Base-by-base conservation (phyloP, 2,329 filamentous ascomycete genomes). In the Westerdykella sp. region DNA sequence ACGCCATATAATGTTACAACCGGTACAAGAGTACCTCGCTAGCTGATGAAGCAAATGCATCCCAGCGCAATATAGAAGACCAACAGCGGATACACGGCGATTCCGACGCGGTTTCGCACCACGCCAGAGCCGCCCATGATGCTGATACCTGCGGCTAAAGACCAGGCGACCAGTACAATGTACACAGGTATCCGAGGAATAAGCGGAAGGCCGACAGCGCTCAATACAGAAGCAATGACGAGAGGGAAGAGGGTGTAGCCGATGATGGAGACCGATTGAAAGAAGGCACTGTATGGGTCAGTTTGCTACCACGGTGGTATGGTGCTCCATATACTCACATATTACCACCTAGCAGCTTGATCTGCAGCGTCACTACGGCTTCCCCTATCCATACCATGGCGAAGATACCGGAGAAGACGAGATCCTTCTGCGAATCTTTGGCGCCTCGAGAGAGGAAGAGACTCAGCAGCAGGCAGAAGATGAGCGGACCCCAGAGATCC, bases 201-300 rank as follows among this genome's bases (percentile, higher is more conserved):
- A 56, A 81, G 84, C 34, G 83, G 84, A 6, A 97, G 76, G 40
- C 80, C 77, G 25, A 98, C 63, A 1, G 91, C 91, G 43, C 89
- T 95, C 51, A 98, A 80, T 40, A 96, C 73, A 1, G 91, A 83
- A 6, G 94, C 94, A 54, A 98, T 86, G 56, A 97, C 93, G 41
- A 98, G 80, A 2, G 93, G 93, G 71, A 98, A 98, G 43, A 98
- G 80, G 1, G 93, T 98, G 69, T 98, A 98, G 37, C 93, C 93
- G 64, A 98, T 98, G 58, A 98, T 94, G 68, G 90, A 97, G 54
- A 98, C 80, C 45, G 89, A 95, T 69, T 98, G 93, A 62, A 95
- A 93, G 68, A 98, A 98, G 14, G 93, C 96, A 60, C 91, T 97
- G 63, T 14, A 25, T 5, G 15, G 40, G 66, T 70, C 50, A 68